Evolutionary conservation across 345 rosid species (phyloP), one percentile per base, ranked within the genome.

Genomic region (Reutealis trisperma): DNA sequence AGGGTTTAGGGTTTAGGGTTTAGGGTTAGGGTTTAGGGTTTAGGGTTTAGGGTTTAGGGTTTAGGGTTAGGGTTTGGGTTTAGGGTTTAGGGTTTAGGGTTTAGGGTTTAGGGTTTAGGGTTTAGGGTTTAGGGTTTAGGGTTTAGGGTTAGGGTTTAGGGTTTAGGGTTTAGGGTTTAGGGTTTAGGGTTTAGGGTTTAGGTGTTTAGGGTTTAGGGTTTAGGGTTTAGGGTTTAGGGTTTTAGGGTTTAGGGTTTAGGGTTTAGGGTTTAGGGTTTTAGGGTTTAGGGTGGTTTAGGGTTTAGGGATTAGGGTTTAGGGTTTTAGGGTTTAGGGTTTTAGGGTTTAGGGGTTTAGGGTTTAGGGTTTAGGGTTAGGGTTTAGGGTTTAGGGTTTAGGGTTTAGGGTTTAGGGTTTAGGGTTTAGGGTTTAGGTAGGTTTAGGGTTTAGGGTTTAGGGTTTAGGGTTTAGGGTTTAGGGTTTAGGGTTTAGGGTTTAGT

Each of bases 91-190:
- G 83, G 78, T 75, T 76, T 61, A 77, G 84, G 84, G 77, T 77
- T 72, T 62, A 73, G 74, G 81, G 78, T 81, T 77, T 81, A 77
- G 84, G 80, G 80, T 76, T 81, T 78, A 64, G 65, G 81, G 77
- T 76, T 78, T 72, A 55, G 72, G 77, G 77, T 72, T 78, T 72
- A 42, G 72, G 81, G 77, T 76, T 78, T 72, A 25, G 69, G 79
- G 74, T 74, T 68, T 68, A 25, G 18, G 71, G 71, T 58, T 64
- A 52, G 44, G 67, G 71, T 70, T 25, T 27, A 5, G 19, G 22
- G 18, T 15, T 15, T 12, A 5, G 19, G 22, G 18, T 15, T 55
- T 15, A 15, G 60, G 73, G 57, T 68, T 68, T 45, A 24, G 73
- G 73, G 47, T 71, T 71, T 9, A 41, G 76, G 81, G 49, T 72